phyloP scores from a whole-genome alignment of 768 basidiomycete genomes.

The Russula ochroleuca region DNA sequence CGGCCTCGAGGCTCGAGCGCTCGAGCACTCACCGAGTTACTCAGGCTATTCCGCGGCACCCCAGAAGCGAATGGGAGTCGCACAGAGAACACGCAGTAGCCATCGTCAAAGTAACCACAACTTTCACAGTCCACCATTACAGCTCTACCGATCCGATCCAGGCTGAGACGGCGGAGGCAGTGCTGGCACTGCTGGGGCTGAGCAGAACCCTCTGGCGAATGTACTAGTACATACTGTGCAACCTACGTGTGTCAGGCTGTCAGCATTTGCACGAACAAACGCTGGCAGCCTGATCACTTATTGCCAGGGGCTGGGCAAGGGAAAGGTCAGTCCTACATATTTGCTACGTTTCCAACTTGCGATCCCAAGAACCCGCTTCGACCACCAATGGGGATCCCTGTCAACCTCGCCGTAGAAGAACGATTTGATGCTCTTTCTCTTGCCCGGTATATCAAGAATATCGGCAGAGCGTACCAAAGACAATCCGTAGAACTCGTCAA shows the following conservation, averaged over 20 bases:
- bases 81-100: not conserved
- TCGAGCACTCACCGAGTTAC: not conserved
- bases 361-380: not conserved
- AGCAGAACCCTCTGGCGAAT: not conserved
- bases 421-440: slow-evolving; percentile 4
- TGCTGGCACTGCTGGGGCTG: not conserved
- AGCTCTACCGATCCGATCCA: not conserved
- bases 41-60: slow-evolving; percentile 2
- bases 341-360: not conserved
- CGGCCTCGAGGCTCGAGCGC: no score
- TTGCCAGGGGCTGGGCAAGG: not conserved
- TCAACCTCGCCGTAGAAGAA: not conserved
- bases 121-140: not conserved
- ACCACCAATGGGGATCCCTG: slow-evolving; percentile 1
- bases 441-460: slow-evolving; percentile 10
- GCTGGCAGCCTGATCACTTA: not conserved
- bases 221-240: not conserved
- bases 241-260: not conserved
- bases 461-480: slow-evolving; percentile 13
- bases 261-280: not conserved
- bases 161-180: not conserved
- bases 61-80: not conserved
- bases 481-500: slow-evolving; percentile 10
- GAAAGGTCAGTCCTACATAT: not conserved
- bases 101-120: not conserved